A percentile compares a stretch with the other conserved stretches of the same genome.
These are phyloP conservation scores for Thalia dealbata DNA, from an alignment of 176 grass and related monocot species.

Conservation along the genomic window DNA sequence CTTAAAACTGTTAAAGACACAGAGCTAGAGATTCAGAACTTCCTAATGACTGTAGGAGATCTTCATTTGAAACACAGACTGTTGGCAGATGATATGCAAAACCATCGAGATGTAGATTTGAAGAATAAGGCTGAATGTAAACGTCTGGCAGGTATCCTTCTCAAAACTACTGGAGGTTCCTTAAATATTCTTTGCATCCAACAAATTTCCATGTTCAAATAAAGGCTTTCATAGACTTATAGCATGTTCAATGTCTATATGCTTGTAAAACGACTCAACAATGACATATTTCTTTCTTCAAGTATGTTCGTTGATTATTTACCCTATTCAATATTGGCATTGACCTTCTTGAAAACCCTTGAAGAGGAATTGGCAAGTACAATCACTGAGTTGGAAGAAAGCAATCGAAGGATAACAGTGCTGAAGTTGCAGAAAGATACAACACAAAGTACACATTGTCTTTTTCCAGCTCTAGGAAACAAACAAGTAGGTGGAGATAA, in stretches of 20 bases:
- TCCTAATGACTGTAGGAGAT: slow-evolving; percentile 37
- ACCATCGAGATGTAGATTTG: slow-evolving; percentile 38
- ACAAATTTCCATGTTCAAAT: background rate
- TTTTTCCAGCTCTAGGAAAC: slow-evolving; percentile 49
- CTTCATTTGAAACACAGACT: slow-evolving; percentile 70
- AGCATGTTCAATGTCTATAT: background rate
- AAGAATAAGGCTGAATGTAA: slow-evolving; percentile 56
- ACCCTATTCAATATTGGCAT: slow-evolving; percentile 5
- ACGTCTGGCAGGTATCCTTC: slow-evolving; percentile 57
- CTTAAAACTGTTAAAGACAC: slow-evolving; percentile 23
- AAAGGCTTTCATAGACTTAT: background rate
- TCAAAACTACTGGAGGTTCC: slow-evolving; percentile 13
- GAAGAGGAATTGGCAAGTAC: slow-evolving; percentile 64
- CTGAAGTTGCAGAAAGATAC: slow-evolving; percentile 55
- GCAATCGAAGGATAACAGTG: slow-evolving; percentile 38
- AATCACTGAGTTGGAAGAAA: slow-evolving; percentile 70
- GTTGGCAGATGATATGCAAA: slow-evolving; percentile 38
- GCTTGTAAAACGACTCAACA: background rate
- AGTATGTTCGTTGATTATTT: background rate
- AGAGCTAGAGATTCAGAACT: slow-evolving; percentile 37
- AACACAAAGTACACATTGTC: slow-evolving; percentile 43
- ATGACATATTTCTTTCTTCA: background rate
- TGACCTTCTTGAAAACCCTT: slow-evolving; percentile 28
- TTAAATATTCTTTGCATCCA: background rate
- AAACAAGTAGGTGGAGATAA: slow-evolving; percentile 44